Evolutionary conservation across 2,329 filamentous ascomycete genomes (phyloP).

Genomic region (Leptodontidium sp.): DNA sequence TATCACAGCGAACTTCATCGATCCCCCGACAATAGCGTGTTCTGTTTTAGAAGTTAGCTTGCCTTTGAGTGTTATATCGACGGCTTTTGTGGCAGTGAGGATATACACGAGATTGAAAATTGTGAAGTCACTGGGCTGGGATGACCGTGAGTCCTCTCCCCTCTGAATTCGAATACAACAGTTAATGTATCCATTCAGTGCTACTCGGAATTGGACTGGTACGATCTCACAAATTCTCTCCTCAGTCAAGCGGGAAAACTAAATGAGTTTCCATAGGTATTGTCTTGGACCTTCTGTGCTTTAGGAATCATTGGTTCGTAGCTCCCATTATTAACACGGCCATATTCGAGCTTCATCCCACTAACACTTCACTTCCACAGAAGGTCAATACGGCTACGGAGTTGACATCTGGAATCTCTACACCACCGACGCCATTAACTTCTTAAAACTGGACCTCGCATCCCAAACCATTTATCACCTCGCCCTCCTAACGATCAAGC

Average conservation of each 20-base stretch:
- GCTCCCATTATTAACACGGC: no score
- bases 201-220: background rate
- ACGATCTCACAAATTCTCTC: background rate
- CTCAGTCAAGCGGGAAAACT: background rate
- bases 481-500: background rate
- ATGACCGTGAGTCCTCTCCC: slow-evolving; percentile 2
- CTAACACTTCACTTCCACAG: background rate
- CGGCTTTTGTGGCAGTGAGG: background rate
- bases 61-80: slow-evolving; percentile 4
- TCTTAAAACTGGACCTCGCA: slow-evolving; percentile 12
- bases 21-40: background rate
- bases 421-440: background rate
- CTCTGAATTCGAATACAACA: no score
- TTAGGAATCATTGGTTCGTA: slow-evolving; percentile 8
- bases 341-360: background rate
- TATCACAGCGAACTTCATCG: background rate
- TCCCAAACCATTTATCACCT: slow-evolving; percentile 4
- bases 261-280: background rate
- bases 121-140: background rate
- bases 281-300: background rate
- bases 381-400: slow-evolving; percentile 8
- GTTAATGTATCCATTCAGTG: background rate
- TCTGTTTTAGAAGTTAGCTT: slow-evolving; percentile 1
- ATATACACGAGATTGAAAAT: slow-evolving; percentile 10
- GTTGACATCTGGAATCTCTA: slow-evolving; percentile 18